phyloP scores from a whole-genome alignment of 2,329 filamentous ascomycete species.

The Diplodia corticola region DNA sequence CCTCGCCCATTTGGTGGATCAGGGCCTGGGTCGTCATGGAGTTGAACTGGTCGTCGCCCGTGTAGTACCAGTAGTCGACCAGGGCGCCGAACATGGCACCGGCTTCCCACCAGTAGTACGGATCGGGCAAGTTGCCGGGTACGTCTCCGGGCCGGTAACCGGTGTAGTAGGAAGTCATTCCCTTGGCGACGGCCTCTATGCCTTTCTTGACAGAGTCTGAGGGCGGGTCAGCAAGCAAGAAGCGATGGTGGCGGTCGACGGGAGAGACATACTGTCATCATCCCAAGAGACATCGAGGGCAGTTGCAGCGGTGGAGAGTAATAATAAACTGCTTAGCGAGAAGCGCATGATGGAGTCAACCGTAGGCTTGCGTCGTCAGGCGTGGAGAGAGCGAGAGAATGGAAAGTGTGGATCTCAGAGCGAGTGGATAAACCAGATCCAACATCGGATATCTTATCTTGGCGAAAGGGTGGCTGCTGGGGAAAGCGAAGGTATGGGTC shows the following conservation, averaged over 20 bases:
- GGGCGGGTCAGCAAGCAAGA: neutral
- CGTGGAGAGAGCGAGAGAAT: neutral
- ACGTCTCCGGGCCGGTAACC: conserved; percentile 21
- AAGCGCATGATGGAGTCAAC: neutral
- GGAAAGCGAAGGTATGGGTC: neutral
- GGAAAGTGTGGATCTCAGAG: neutral
- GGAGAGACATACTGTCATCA: neutral
- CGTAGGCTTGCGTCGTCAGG: neutral
- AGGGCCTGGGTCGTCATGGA: conserved; percentile 54
- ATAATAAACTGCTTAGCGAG: neutral
- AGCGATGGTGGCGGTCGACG: neutral
- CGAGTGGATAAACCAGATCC: neutral
- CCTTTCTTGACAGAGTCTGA: conserved; percentile 15
- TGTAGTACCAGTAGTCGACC: conserved; percentile 47
- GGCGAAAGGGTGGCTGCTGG: neutral
- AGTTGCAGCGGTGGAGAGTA: neutral
- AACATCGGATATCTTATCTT: neutral
- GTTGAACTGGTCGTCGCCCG: conserved; percentile 43
- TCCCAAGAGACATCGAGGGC: conserved; percentile 4
- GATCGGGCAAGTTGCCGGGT: conserved; percentile 51
- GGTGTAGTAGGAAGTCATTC: conserved; percentile 22
- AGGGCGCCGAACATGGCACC: conserved; percentile 44
- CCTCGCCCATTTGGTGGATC: conserved; percentile 70
- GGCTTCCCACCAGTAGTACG: conserved; percentile 48
- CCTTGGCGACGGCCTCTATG: conserved; percentile 13